These are phyloP conservation scores for Cyberlindnera japonica DNA, from an alignment of 805 yeast genomes.

Conservation along the genomic window DNA sequence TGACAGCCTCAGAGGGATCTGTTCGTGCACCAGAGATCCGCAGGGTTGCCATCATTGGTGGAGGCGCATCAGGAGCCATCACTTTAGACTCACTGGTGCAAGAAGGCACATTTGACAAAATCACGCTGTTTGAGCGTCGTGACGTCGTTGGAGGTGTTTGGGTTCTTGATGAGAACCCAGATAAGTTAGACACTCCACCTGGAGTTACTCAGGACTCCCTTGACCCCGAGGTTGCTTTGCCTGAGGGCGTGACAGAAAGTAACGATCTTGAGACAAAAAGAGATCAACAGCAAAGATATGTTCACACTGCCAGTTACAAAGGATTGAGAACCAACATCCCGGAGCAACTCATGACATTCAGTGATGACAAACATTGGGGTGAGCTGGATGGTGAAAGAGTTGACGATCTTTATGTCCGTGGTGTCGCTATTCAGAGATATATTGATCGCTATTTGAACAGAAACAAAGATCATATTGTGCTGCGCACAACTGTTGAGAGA, in stretches of 20 bases:
- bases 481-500: constrained; percentile 38
- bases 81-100: constrained; percentile 36
- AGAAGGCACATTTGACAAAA: constrained; percentile 32
- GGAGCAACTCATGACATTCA: constrained; percentile 43
- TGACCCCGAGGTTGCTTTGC: constrained; percentile 28
- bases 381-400: constrained; percentile 22
- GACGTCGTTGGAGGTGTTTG: constrained; percentile 41
- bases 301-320: constrained; percentile 31
- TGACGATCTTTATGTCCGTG: constrained; percentile 43
- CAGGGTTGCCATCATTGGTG: constrained; percentile 44
- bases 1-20: neutral
- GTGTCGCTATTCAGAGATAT: constrained; percentile 54
- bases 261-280: constrained; percentile 6
- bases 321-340: constrained; percentile 38
- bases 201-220: constrained; percentile 26
- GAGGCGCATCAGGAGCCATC: constrained; percentile 49
- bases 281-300: constrained; percentile 23
- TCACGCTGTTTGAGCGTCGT: constrained; percentile 41
- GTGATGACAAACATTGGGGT: constrained; percentile 38
- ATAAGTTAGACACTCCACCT: constrained; percentile 23
- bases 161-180: constrained; percentile 27
- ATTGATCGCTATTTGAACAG: constrained; percentile 42
- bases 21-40: neutral
- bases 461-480: constrained; percentile 26
- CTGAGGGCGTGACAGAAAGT: constrained; percentile 1